Percentiles rank a stretch among this genome's conserved stretches.
Conservation (phyloP, 495 filamentous ascomycete genomes). For the Penicillium flavigenum region DNA sequence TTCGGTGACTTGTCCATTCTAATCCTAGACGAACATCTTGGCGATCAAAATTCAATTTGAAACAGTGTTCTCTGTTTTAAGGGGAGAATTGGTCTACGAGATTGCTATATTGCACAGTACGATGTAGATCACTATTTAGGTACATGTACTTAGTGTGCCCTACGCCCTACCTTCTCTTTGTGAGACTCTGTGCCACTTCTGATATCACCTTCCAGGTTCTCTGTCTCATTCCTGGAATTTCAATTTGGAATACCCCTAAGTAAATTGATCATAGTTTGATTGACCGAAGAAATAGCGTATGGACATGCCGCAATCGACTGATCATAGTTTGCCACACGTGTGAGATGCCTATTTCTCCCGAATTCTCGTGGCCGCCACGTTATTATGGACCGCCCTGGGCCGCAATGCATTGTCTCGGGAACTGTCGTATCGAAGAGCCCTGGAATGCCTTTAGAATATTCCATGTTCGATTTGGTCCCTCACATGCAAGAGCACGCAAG, state of each 20-base stretch:
- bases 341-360: conserved; percentile 17
- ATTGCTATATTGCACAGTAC: not conserved
- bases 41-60: conserved; percentile 12
- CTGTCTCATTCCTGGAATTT: not conserved
- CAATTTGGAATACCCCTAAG: not conserved
- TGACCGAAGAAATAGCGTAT: conserved; percentile 5
- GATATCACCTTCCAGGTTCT: not conserved
- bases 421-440: conserved; percentile 16
- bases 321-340: conserved; percentile 21
- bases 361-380: conserved; percentile 47
- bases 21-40: conserved; percentile 14
- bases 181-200: not conserved
- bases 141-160: not conserved
- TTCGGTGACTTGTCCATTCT: conserved; percentile 10
- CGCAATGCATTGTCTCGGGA: conserved; percentile 4
- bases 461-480: conserved; percentile 8
- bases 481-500: conserved; percentile 2
- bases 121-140: conserved; percentile 3
- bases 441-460: conserved; percentile 28
- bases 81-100: not conserved
- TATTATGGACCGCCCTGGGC: conserved; percentile 24
- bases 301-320: conserved; percentile 15
- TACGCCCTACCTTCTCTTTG: not conserved
- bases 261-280: not conserved
- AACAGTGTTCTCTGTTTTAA: not conserved